Evolutionary conservation across 345 rosid genomes (phyloP).

Genomic region (Lumnitzera racemosa): DNA sequence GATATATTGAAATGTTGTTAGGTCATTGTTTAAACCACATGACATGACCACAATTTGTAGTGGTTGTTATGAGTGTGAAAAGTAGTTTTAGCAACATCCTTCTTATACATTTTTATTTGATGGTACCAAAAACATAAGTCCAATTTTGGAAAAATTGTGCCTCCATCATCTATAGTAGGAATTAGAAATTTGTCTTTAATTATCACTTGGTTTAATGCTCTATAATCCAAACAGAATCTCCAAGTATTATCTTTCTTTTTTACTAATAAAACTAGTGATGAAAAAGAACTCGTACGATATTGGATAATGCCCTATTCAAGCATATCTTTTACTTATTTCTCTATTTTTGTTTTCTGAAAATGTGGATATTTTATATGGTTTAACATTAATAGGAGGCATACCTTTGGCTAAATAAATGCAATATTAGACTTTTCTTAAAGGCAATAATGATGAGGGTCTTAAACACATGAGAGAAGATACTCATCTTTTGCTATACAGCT

Average conservation of each 20-base stretch:
- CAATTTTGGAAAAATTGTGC: not conserved
- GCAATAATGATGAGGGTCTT: not conserved
- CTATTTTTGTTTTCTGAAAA: too few relatives aligned
- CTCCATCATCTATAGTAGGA: not conserved
- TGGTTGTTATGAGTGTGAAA: not conserved
- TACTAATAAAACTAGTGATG: not conserved
- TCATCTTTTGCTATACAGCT: not conserved
- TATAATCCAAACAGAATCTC: not conserved
- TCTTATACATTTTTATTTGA: not conserved
- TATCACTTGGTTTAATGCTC: not conserved
- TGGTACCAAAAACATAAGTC: not conserved
- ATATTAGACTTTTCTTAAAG: not conserved
- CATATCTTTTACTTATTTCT: not conserved
- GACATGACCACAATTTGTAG: not conserved
- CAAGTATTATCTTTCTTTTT: slow-evolving; percentile 4
- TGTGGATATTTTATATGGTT: too few relatives aligned
- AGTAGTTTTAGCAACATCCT: too few relatives aligned
- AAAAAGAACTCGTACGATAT: not conserved
- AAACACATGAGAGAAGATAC: not conserved
- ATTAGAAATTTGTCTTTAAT: not conserved
- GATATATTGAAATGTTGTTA: not conserved
- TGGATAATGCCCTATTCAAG: slow-evolving; percentile 30
- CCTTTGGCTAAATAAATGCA: not conserved
- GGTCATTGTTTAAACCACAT: not conserved
- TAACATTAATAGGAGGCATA: too few relatives aligned